phyloP scores from a whole-genome alignment of 2,329 filamentous ascomycete species.

The Diaporthe caulivora region DNA sequence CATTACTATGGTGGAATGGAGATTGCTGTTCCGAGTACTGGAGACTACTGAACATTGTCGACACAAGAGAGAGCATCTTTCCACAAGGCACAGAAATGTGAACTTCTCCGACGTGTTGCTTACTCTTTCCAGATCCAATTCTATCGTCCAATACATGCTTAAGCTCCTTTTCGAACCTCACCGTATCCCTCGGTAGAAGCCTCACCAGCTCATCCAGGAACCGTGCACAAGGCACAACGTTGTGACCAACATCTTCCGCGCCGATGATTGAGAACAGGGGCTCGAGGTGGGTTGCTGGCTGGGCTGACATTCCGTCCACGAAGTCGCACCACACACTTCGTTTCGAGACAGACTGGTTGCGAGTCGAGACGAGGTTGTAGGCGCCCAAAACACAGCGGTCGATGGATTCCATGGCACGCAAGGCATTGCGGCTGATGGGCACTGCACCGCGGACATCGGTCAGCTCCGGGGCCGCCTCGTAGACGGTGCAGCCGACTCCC shows the following conservation, averaged over 20 bases:
- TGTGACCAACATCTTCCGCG: conserved; percentile 38
- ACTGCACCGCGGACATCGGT: conserved; percentile 55
- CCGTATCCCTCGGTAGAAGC: conserved; percentile 42
- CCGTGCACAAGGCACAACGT: conserved; percentile 43
- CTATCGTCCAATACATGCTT: conserved; percentile 47
- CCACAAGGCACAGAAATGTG: conserved; percentile 10
- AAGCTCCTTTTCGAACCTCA: conserved; percentile 47
- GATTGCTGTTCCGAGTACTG: background rate
- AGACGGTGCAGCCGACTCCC: conserved; percentile 49
- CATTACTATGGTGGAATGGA: background rate
- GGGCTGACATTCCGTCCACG: conserved; percentile 43
- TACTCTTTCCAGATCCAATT: conserved; percentile 33
- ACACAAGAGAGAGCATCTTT: background rate
- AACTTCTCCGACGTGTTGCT: conserved; percentile 11
- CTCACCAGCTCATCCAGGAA: conserved; percentile 46
- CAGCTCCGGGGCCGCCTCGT: conserved; percentile 51
- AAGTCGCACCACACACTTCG: conserved; percentile 45
- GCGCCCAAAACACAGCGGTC: conserved; percentile 46
- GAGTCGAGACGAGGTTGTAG: conserved; percentile 47
- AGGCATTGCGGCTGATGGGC: conserved; percentile 51
- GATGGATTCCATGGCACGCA: conserved; percentile 48
- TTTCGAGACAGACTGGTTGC: conserved; percentile 43
- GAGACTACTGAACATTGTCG: background rate
- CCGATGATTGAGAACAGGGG: conserved; percentile 42
- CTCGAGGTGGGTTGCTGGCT: conserved; percentile 34